Evolutionary conservation across 768 basidiomycete species (phyloP).

Genomic region (Arthromyces matolae): DNA sequence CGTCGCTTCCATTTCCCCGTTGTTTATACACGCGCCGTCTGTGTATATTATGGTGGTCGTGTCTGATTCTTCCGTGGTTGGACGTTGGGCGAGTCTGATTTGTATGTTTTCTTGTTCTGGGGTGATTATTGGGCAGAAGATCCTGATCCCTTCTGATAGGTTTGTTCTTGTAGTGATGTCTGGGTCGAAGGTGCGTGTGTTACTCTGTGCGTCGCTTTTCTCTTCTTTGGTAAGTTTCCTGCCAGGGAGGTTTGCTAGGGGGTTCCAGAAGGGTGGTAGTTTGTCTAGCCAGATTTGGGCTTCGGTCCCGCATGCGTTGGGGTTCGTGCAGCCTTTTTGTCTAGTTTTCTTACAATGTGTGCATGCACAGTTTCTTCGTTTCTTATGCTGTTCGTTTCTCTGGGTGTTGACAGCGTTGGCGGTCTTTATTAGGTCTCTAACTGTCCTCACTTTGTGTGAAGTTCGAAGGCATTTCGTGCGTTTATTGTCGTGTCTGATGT

Average conservation of each 20-base stretch:
- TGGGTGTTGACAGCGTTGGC: neutral
- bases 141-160: too few species aligned
- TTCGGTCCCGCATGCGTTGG: conserved; percentile 15
- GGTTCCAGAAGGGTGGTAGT: conserved; percentile 22
- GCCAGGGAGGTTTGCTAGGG: neutral
- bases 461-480: neutral
- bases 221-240: neutral
- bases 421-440: conserved; percentile 6
- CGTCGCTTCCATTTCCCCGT: neutral
- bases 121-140: too few species aligned
- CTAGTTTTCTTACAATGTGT: neutral
- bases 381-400: neutral
- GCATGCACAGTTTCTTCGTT: neutral
- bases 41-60: neutral
- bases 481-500: neutral
- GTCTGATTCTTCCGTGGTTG: neutral
- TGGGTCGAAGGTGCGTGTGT: too few species aligned
- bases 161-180: too few species aligned
- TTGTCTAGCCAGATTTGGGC: conserved; percentile 13
- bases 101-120: too few species aligned
- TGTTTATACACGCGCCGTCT: neutral
- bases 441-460: conserved; percentile 13
- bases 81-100: neutral
- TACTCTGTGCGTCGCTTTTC: too few species aligned
- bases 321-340: conserved; percentile 13